Conservation (phyloP, 139 green algal species). For the Marvania coccoides region DNA sequence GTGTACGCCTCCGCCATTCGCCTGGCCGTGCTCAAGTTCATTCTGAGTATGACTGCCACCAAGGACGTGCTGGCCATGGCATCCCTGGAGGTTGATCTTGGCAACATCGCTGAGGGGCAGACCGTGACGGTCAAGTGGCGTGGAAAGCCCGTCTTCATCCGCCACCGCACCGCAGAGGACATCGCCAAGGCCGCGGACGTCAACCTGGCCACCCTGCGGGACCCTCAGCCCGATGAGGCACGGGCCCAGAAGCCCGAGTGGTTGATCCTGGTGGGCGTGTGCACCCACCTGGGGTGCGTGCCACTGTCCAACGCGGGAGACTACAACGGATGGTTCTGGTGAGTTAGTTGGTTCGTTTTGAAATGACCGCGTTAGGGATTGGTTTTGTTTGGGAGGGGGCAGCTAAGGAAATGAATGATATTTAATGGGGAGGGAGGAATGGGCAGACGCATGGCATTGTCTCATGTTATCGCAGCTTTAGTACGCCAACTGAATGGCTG, state of each 20-base stretch:
- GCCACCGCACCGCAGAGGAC: conserved; percentile 76
- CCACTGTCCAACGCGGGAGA: conserved; percentile 95
- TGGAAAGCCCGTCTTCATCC: conserved; percentile 99
- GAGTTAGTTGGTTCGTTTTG: too few relatives aligned
- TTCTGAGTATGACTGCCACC: conserved; percentile 88
- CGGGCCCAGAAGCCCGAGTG: conserved; percentile 86
- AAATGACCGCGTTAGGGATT: too few relatives aligned
- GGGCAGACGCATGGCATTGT: too few relatives aligned
- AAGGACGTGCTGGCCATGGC: conserved; percentile 91
- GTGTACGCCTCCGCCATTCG: conserved; percentile 94
- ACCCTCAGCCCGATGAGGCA: conserved; percentile 80
- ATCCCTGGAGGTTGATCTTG: conserved; percentile 92
- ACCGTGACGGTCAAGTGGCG: conserved; percentile 98
- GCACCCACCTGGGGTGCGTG: conserved; percentile 98
- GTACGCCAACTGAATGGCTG: too few relatives aligned
- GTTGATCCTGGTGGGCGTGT: conserved; percentile 96
- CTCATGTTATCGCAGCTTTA: too few relatives aligned
- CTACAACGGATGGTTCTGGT: conserved; percentile 96
- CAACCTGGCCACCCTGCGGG: conserved; percentile 69
- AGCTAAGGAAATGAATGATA: too few relatives aligned
- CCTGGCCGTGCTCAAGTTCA: conserved; percentile 93
- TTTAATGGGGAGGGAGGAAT: too few relatives aligned
- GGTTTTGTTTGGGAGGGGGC: too few relatives aligned
- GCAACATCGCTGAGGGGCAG: conserved; percentile 72
- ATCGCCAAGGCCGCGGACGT: conserved; percentile 70